phyloP scores from a whole-genome alignment of 305 asterid genomes.

The Lippia alba region DNA sequence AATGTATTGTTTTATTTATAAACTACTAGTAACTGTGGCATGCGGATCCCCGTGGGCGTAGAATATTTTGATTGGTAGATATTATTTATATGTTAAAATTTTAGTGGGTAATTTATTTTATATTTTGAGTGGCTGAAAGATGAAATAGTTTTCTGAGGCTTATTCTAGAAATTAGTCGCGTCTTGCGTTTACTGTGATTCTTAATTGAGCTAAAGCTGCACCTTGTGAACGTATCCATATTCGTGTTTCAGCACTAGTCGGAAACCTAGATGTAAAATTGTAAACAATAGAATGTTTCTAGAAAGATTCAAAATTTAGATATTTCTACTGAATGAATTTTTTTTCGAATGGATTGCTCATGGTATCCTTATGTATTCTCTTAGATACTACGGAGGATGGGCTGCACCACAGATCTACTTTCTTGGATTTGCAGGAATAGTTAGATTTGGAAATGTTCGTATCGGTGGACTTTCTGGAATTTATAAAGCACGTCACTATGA shows the following conservation, averaged over 20 bases:
- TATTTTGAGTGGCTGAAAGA: too few species aligned
- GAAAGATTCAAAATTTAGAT: neutral
- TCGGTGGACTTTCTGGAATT: constrained; percentile 98
- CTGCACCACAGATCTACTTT: constrained; percentile 90
- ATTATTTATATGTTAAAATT: too few species aligned
- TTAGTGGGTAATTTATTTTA: too few species aligned
- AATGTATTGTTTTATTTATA: constrained; percentile 13
- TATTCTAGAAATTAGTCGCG: neutral
- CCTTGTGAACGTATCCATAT: neutral
- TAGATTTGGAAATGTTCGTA: constrained; percentile 92
- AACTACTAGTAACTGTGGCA: too few species aligned
- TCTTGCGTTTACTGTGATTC: neutral
- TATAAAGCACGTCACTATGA: constrained; percentile 70
- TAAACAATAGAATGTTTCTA: too few species aligned
- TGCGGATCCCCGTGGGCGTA: too few species aligned
- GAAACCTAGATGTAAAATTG: neutral
- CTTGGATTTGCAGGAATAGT: constrained; percentile 94
- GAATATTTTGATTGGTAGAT: too few species aligned
- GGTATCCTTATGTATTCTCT: constrained; percentile 34
- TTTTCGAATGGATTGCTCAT: constrained; percentile 37
- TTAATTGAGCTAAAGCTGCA: neutral
- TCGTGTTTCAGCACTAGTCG: neutral
- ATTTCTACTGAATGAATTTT: neutral
- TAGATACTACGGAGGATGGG: constrained; percentile 99
- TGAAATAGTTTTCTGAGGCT: too few species aligned